Evolutionary conservation across 2,329 filamentous ascomycete genomes (phyloP).

Genomic region (Meredithiella fracta): DNA sequence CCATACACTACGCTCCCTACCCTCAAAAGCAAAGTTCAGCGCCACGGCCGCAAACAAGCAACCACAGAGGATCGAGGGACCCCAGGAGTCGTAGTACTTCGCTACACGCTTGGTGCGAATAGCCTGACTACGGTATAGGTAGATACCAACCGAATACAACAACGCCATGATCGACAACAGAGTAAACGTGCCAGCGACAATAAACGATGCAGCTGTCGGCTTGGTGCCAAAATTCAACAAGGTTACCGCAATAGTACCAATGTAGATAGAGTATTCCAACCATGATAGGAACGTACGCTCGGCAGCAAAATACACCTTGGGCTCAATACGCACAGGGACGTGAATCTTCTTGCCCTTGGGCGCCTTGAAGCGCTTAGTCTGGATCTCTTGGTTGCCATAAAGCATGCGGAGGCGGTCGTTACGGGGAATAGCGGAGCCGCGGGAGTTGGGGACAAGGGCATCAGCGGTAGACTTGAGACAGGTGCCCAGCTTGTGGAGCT

Average conservation of each 20-base stretch:
- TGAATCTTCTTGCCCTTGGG: conserved; percentile 83
- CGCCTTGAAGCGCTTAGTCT: conserved; percentile 48
- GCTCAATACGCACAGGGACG: conserved; percentile 87
- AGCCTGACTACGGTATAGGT: conserved; percentile 72
- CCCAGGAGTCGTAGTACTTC: conserved; percentile 79
- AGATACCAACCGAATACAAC: conserved; percentile 69
- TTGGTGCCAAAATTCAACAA: conserved; percentile 63
- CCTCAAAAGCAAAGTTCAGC: conserved; percentile 66
- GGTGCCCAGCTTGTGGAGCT: conserved; percentile 8
- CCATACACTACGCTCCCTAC: conserved; percentile 43
- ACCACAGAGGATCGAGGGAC: conserved; percentile 60
- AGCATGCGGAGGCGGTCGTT: conserved; percentile 36
- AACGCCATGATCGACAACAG: conserved; percentile 61
- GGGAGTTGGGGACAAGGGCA: conserved; percentile 37
- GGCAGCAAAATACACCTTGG: conserved; percentile 93
- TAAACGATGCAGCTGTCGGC: conserved; percentile 41
- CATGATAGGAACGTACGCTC: conserved; percentile 93
- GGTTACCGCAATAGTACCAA: conserved; percentile 72
- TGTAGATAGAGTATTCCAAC: conserved; percentile 93
- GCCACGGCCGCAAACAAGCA: conserved; percentile 58
- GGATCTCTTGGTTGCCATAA: conserved; percentile 38
- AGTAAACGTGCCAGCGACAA: conserved; percentile 64
- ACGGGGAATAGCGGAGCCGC: conserved; percentile 39
- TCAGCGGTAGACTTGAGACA: conserved; percentile 1
- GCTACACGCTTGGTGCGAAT: conserved; percentile 75